Evolutionary conservation across 371 early-diverging fungal genomes (phyloP).

Genomic region (Umbelopsis sp.): DNA sequence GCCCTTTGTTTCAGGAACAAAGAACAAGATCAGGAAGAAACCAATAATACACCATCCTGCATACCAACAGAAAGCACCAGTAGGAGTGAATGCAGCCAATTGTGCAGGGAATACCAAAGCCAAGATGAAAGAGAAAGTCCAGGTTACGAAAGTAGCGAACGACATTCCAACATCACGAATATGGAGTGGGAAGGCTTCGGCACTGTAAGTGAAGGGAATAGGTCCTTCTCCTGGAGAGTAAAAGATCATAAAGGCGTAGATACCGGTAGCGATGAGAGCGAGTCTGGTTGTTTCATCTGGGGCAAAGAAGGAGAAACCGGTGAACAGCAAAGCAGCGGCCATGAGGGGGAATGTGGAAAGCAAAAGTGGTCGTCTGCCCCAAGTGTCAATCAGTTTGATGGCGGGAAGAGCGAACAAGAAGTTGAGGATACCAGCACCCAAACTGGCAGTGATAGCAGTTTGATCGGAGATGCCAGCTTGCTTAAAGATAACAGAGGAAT

Average conservation of each 20-base stretch:
- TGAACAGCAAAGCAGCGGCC: slow-evolving; percentile 46
- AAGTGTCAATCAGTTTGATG: slow-evolving; percentile 59
- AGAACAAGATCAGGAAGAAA: slow-evolving; percentile 16
- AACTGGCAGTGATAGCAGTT: slow-evolving; percentile 63
- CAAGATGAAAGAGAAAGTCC: slow-evolving; percentile 19
- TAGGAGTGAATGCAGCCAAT: slow-evolving; percentile 8
- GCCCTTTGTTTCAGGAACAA: slow-evolving; percentile 17
- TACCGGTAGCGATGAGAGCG: slow-evolving; percentile 17
- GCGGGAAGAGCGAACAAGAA: slow-evolving; percentile 74
- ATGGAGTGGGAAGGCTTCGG: slow-evolving; percentile 20
- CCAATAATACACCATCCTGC: slow-evolving; percentile 15
- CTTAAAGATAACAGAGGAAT: slow-evolving; percentile 55
- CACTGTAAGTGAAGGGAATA: slow-evolving; percentile 20
- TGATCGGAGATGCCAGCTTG: slow-evolving; percentile 61
- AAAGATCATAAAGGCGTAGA: slow-evolving; percentile 18
- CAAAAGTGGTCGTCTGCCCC: slow-evolving; percentile 50
- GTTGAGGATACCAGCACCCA: slow-evolving; percentile 76
- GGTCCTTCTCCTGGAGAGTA: slow-evolving; percentile 20
- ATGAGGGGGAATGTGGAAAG: slow-evolving; percentile 46
- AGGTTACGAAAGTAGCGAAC: slow-evolving; percentile 11
- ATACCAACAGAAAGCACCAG: slow-evolving; percentile 20
- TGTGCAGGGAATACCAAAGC: background rate
- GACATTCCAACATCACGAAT: slow-evolving; percentile 20
- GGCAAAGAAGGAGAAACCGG: slow-evolving; percentile 30
- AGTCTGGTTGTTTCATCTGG: background rate